These are phyloP conservation scores for Stephanodiscus minutulus DNA, from an alignment of 108 stramenopile species.

Conservation along the genomic window DNA sequence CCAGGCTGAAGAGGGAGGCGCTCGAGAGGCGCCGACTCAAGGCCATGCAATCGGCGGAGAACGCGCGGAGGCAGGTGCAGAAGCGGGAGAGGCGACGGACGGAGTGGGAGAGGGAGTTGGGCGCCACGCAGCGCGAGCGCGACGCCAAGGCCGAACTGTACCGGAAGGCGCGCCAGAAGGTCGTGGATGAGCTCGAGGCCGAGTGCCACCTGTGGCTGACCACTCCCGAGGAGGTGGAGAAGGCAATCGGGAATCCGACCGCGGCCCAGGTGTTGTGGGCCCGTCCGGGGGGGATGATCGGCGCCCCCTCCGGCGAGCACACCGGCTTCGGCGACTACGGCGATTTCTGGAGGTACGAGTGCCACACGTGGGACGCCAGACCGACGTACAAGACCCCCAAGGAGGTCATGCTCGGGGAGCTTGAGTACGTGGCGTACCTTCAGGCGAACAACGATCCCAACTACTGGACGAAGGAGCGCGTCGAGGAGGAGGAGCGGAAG, in stretches of 20 bases:
- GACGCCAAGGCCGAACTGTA: conserved; percentile 56
- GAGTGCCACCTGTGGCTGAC: conserved; percentile 82
- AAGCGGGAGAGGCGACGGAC: conserved; percentile 42
- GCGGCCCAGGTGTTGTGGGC: conserved; percentile 77
- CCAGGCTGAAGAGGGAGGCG: conserved; percentile 53
- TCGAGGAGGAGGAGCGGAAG: conserved; percentile 48
- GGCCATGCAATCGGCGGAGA: conserved; percentile 62
- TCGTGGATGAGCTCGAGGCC: conserved; percentile 79
- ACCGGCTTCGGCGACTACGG: conserved; percentile 67
- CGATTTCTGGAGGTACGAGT: conserved; percentile 81
- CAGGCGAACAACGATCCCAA: conserved; percentile 65
- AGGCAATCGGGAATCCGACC: conserved; percentile 61
- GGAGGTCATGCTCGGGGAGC: conserved; percentile 64
- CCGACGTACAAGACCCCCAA: conserved; percentile 69
- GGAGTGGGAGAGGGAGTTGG: conserved; percentile 70
- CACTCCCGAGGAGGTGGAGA: conserved; percentile 80
- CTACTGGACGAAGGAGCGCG: conserved; percentile 77
- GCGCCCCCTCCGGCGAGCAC: conserved; percentile 56
- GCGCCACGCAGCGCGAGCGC: conserved; percentile 56
- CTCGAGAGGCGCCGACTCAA: conserved; percentile 79
- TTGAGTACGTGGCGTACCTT: conserved; percentile 63
- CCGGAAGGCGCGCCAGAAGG: conserved; percentile 56
- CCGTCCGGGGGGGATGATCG: conserved; percentile 64
- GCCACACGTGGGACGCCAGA: conserved; percentile 70
- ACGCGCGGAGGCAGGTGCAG: conserved; percentile 60